phyloP scores from a whole-genome alignment of 2,329 filamentous ascomycete species.

The Fusarium sambucinum region DNA sequence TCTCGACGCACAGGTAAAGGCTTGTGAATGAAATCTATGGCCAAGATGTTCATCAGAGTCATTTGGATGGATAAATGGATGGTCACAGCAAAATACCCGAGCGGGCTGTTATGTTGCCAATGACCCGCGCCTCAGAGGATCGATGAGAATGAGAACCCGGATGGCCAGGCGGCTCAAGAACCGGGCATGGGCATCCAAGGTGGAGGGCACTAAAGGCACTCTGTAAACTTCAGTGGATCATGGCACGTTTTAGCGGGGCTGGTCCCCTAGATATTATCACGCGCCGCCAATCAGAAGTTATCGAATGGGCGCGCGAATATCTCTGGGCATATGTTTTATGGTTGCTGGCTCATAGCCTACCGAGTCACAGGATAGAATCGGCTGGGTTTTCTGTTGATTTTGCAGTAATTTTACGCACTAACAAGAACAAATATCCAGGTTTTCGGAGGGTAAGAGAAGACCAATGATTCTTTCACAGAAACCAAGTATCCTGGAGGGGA shows the following conservation, averaged over 20 bases:
- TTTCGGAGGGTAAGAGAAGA: background rate
- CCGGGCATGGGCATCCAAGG: slow-evolving; percentile 17
- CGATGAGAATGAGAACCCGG: slow-evolving; percentile 48
- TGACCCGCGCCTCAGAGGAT: slow-evolving; percentile 32
- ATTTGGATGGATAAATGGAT: slow-evolving; percentile 26
- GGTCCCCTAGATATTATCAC: slow-evolving; percentile 4
- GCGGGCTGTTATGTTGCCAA: slow-evolving; percentile 38
- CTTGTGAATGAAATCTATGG: slow-evolving; percentile 5
- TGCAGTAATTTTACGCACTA: slow-evolving; percentile 6
- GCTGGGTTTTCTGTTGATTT: background rate
- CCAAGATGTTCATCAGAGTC: slow-evolving; percentile 21
- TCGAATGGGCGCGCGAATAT: slow-evolving; percentile 18
- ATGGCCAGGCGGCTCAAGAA: slow-evolving; percentile 45
- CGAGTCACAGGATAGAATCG: slow-evolving; percentile 1
- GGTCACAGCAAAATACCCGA: slow-evolving; percentile 26
- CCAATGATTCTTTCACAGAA: background rate
- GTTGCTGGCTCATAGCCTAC: slow-evolving; percentile 6
- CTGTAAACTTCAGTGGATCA: slow-evolving; percentile 30
- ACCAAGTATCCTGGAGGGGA: background rate
- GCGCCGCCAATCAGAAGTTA: slow-evolving; percentile 28
- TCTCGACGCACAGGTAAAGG: background rate
- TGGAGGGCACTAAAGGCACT: slow-evolving; percentile 40
- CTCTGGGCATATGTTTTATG: background rate
- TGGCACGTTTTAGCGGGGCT: slow-evolving; percentile 16
- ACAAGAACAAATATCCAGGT: background rate